Evolutionary conservation across 306 rosid genomes (phyloP), one percentile per base, ranked within the genome.

Genomic region (Acacia acuminata): DNA sequence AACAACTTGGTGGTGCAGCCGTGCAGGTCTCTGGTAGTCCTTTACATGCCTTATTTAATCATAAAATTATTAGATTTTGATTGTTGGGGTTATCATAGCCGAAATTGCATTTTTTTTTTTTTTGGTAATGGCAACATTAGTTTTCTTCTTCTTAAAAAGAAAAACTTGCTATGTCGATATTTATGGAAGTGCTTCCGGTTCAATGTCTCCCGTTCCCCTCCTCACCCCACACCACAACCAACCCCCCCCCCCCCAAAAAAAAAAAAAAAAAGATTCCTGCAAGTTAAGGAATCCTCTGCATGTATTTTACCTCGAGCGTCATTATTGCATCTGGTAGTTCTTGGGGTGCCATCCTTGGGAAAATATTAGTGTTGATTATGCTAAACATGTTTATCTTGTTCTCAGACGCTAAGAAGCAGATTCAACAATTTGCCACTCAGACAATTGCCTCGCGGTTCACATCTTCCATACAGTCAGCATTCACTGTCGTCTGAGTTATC

Each of bases 381-480:
- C 68, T 75, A 50, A 56, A 34, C 68, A 53, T 65, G 76, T 76
- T 51, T 84, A 77, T n/a, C 81, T 66, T 76, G 56, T 22, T 89
- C 81, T 79, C 94, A 93, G 97, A 90, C 85, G 96, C 96, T 50
- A 91, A 91, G 90, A 90, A 93, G 90, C 92, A 90, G 90, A 83
- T 93, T 83, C 96, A 91, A 87, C 97, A 91, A 82, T 93, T 89
- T 81, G 97, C 97, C 55, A 30, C 97, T 66, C 93, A 83, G 85
- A 90, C 97, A 48, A 71, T 93, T 64, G 96, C 94, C 40, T 80
- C 93, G 8, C 91, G 85, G 83, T 40, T 93, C 85, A 48, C 96
- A 40, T 90, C 96, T n/a, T 86, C 97, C 71, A 17, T 93, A 8
- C 96, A 91, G 67, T 91, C 97, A 34, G 96, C 97, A 70, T 93